Percentiles rank a stretch among this genome's conserved stretches.
Evolutionary conservation across 495 filamentous ascomycete genomes (phyloP).

Genomic region (Immersiella caudata): DNA sequence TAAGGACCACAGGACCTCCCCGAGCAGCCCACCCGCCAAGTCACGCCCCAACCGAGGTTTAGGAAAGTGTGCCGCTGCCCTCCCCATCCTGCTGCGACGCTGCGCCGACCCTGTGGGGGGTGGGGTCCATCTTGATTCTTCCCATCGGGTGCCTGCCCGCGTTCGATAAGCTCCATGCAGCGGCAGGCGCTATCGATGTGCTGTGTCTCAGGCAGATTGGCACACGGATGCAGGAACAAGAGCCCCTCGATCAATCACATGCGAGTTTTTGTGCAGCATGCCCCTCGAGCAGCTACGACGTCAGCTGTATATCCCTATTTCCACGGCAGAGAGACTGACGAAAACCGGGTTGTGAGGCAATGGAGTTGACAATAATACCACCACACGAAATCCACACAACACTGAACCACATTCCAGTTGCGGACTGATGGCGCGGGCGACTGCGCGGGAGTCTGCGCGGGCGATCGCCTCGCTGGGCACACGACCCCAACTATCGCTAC

Average conservation of each 20-base stretch:
- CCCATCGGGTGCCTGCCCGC: background rate
- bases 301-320: background rate
- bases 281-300: background rate
- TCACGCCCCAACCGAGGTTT: conserved; percentile 1
- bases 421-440: background rate
- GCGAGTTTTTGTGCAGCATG: background rate
- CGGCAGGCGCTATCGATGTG: background rate
- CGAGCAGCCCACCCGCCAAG: conserved; percentile 3
- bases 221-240: background rate
- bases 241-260: background rate
- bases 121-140: background rate
- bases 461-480: background rate
- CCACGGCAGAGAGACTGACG: background rate
- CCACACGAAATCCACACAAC: background rate
- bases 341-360: background rate
- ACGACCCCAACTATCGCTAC: background rate
- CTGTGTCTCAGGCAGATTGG: background rate
- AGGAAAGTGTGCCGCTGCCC: background rate
- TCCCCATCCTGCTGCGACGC: background rate
- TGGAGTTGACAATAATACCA: background rate
- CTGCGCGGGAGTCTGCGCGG: background rate
- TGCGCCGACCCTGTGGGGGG: background rate
- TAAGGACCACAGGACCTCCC: conserved; percentile 4
- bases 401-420: background rate
- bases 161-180: background rate